phyloP scores from a whole-genome alignment of 2,329 filamentous ascomycete species.

The Fusarium sp. region DNA sequence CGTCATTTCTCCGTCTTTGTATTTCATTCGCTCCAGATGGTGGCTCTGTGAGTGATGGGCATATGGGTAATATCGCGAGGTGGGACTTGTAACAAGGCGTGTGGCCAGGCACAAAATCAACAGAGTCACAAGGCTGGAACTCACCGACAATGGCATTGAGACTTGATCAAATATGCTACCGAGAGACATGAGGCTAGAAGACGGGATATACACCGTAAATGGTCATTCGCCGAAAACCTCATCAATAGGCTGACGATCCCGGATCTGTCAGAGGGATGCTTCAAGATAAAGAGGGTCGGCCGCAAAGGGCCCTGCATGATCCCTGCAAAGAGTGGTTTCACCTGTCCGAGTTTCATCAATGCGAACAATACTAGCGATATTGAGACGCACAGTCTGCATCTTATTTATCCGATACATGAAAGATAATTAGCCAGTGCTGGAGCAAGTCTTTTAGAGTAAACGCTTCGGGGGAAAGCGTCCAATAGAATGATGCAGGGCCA shows the following conservation, averaged over 20 bases:
- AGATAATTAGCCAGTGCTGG: background rate
- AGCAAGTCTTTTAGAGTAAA: background rate
- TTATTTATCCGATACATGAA: background rate
- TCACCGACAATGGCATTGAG: background rate
- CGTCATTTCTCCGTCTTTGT: too few relatives aligned
- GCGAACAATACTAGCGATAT: background rate
- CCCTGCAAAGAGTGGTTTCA: slow-evolving; percentile 19
- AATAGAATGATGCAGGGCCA: background rate
- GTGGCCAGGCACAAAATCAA: background rate
- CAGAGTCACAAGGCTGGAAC: background rate
- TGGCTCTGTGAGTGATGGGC: background rate
- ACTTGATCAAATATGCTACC: background rate
- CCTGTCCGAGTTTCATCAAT: slow-evolving; percentile 7
- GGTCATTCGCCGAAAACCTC: background rate
- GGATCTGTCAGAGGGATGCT: slow-evolving; percentile 9
- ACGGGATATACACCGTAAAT: background rate
- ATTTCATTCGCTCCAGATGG: background rate
- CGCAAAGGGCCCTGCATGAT: background rate
- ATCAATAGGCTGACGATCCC: background rate
- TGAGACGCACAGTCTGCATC: background rate
- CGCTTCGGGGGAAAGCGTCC: too few relatives aligned
- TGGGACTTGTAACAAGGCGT: background rate
- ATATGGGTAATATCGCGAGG: background rate
- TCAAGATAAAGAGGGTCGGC: slow-evolving; percentile 7
- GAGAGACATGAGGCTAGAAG: background rate